phyloP scores from a whole-genome alignment of 2,329 filamentous ascomycete species.

The Epichloe sibirici region DNA sequence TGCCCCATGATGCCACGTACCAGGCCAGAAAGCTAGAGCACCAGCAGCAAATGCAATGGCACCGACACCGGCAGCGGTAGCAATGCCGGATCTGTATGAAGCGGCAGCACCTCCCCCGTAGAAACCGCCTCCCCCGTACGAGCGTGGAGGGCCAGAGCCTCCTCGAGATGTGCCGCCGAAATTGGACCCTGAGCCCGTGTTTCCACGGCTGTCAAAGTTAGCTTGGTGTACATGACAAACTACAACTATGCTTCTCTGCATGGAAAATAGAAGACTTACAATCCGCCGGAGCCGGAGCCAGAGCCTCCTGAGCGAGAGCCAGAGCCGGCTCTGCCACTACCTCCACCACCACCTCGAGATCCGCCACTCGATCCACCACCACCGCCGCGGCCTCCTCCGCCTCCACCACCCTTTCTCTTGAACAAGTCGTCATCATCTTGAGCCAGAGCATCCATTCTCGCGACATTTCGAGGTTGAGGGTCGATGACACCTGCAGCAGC shows the following conservation, averaged over 20 bases:
- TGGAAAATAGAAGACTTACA: slow-evolving; percentile 2
- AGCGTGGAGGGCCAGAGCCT: slow-evolving; percentile 44
- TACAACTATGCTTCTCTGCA: neutral
- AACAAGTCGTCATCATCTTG: slow-evolving; percentile 34
- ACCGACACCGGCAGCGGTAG: slow-evolving; percentile 37
- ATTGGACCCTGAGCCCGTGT: slow-evolving; percentile 20
- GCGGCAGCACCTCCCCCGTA: slow-evolving; percentile 54
- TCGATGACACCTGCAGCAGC: slow-evolving; percentile 6
- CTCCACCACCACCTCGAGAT: slow-evolving; percentile 10
- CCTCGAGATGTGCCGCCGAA: slow-evolving; percentile 39
- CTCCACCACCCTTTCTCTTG: slow-evolving; percentile 47
- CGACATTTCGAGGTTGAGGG: slow-evolving; percentile 11
- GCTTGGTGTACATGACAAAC: neutral
- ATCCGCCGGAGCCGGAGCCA: slow-evolving; percentile 5
- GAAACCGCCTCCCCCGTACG: slow-evolving; percentile 49
- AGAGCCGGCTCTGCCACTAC: slow-evolving; percentile 10
- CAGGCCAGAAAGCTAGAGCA: slow-evolving; percentile 48
- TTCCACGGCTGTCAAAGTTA: slow-evolving; percentile 16
- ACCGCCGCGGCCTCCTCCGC: slow-evolving; percentile 38
- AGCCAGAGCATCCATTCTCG: slow-evolving; percentile 13
- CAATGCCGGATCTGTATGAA: slow-evolving; percentile 49
- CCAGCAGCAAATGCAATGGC: slow-evolving; percentile 38
- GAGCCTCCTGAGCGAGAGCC: slow-evolving; percentile 5
- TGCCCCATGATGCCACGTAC: slow-evolving; percentile 50
- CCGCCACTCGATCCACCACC: slow-evolving; percentile 14